Base-by-base conservation (phyloP, 345 rosid genomes). In the Brassica rapa region DNA sequence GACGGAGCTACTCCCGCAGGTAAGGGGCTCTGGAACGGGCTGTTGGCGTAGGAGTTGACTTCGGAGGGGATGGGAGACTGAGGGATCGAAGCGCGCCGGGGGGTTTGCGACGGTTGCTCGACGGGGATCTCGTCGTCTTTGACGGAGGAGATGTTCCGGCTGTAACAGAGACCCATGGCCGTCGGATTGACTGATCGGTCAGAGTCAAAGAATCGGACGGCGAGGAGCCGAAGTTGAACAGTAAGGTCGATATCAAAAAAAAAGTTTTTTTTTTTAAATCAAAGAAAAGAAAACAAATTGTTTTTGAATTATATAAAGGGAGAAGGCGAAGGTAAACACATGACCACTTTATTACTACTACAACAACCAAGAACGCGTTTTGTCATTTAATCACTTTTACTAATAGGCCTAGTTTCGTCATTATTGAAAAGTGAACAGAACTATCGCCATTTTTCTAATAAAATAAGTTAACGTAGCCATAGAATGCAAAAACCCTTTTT, bases 1-100 rank as follows among this genome's bases (percentile, higher is more conserved):
- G 97, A 93, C 12, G 97, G 98, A 46, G 91, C 78, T 33, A 93
- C 91, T 4, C 99, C 98, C 1, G 85, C 87, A 1, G 97, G 98
- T 1, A 95, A 88, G 4, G 94, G 96, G 74, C 96, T 95, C 8
- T 85, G 83, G 68, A 89, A 88, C 4, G 96, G 96, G 66, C 98
- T 94, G 27, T 82, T 37, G 37, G 86, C 32, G 77, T 86, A 75
- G 66, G 91, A 80, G 86, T 78, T 73, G 84, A 84, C 84, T 74
- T 80, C 88, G 0, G 84, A 16, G 6, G 83, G 79, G 1, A 75
- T 55, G 1, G 86, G 72, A 24, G 89, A 77, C 16, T 37, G 51
- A 8, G 79, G 64, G 25, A 72, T 68, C 14, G 85, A 76, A 14
- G 70, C 62, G 4, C 61, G 78, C 24, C 30, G 68, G 27, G 27